Evolutionary conservation across 495 filamentous ascomycete genomes (phyloP), one percentile per base, ranked within the genome.

Genomic region (Xylaria nigripes): DNA sequence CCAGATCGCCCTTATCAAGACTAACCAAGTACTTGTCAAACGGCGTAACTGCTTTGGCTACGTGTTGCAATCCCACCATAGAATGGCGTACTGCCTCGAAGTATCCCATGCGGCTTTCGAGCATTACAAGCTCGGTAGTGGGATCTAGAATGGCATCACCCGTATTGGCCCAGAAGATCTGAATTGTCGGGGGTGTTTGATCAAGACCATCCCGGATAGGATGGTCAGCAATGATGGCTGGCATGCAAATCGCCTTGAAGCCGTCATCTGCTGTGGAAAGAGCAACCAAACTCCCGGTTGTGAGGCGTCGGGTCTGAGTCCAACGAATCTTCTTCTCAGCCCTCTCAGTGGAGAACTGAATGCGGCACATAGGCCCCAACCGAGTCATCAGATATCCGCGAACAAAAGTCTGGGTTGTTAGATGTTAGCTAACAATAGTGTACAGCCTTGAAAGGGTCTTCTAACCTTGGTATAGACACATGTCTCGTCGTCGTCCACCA

Each of bases 381-480:
- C 66, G 68, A 1, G 84, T 70, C 61, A 89, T 81, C 0, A 83
- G 79, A 21, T 89, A 69, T 0, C 81, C 81, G 23, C 65, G 75
- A 38, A 93, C 74, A 29, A 80, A 77, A 10, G 90, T 86, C 87
- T 90, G 36, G 24, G 23, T 50, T 45, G 34, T 25, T 29, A 13
- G 24, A 22, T 24, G 41, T 54, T 10, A 46, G 24, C 43, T 58
- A 41, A 51, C 45, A 24, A 18, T 53, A 10, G 25, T 34, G 6
- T 27, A 48, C n/a, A 36, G 49, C 29, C 15, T 55, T 36, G 40
- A n/a, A 15, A 2, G 6, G 25, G 48, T 24, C 23, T 7, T 67
- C 66, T 58, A 55, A 89, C 89, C 63, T 85, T 81, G 3, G 89
- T 87, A 57, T 95, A 96, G 42, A 94, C 71, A 9, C 79, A 82